These are phyloP conservation scores for Colletotrichum gloeosporioides DNA, from an alignment of 2,329 filamentous ascomycete species.

Conservation along the genomic window DNA sequence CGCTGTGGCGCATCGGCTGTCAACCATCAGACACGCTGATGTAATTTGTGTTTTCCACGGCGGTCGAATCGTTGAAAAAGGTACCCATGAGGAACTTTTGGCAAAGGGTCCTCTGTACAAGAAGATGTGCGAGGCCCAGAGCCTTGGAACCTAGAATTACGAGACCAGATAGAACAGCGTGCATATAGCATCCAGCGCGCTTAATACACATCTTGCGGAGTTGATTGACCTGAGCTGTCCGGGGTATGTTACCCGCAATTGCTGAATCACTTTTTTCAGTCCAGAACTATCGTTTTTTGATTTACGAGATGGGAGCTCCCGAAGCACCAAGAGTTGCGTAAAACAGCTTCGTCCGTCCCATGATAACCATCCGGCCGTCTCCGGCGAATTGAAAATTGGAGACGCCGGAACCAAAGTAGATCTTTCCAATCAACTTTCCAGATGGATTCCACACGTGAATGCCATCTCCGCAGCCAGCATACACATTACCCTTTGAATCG, in stretches of 20 bases:
- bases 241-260: background rate
- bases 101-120: constrained; percentile 52
- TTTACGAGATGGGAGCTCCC: background rate
- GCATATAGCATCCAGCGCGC: no score
- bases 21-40: constrained; percentile 63
- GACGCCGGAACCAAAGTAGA: constrained; percentile 50
- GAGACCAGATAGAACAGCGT: background rate
- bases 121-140: constrained; percentile 56
- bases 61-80: constrained; percentile 61
- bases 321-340: constrained; percentile 33
- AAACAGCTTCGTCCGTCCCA: constrained; percentile 38
- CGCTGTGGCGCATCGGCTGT: constrained; percentile 67
- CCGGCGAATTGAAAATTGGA: constrained; percentile 53
- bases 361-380: constrained; percentile 38
- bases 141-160: constrained; percentile 26
- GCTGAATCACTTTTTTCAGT: rapidly evolving
- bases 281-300: background rate
- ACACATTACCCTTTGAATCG: constrained; percentile 61
- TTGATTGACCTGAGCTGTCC: background rate
- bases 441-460: constrained; percentile 52
- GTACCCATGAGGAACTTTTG: constrained; percentile 65
- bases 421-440: constrained; percentile 58
- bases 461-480: constrained; percentile 53
- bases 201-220: background rate
- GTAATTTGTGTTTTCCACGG: constrained; percentile 63